A percentile compares a stretch with the other conserved stretches of the same genome.
These are phyloP conservation scores for Quercus parvula DNA, from an alignment of 306 rosid species.

Conservation along the genomic window DNA sequence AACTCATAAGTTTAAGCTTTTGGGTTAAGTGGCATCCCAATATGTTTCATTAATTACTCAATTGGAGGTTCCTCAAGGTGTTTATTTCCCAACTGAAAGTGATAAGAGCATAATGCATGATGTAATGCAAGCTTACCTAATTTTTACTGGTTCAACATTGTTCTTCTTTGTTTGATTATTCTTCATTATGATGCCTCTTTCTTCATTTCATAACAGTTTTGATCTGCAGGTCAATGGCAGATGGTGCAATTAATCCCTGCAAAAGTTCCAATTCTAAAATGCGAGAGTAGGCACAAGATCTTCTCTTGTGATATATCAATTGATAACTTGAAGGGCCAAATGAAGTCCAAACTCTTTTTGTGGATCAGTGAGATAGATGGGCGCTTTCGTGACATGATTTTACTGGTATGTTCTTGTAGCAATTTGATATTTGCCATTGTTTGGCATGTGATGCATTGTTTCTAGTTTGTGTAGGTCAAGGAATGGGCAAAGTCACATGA, in stretches of 20 bases:
- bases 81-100: background rate
- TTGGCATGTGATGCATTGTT: conserved; percentile 28
- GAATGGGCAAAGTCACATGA: conserved; percentile 91
- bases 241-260: conserved; percentile 54
- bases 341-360: conserved; percentile 71
- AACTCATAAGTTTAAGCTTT: too few relatives aligned
- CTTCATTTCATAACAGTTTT: conserved; percentile 14
- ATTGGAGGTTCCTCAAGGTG: too few relatives aligned
- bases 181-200: conserved; percentile 7
- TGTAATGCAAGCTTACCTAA: background rate
- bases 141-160: background rate
- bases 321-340: conserved; percentile 70
- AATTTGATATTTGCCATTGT: conserved; percentile 1
- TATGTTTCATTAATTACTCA: too few relatives aligned
- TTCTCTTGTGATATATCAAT: conserved; percentile 91
- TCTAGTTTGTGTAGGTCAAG: conserved; percentile 74
- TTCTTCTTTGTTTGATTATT: background rate
- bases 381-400: conserved; percentile 82
- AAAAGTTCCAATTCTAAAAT: conserved; percentile 81
- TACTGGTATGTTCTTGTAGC: conserved; percentile 66
- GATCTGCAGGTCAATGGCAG: conserved; percentile 63
- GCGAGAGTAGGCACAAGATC: conserved; percentile 38
- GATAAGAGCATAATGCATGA: background rate
- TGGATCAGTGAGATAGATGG: conserved; percentile 70
- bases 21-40: too few relatives aligned